Evolutionary conservation across 768 basidiomycete species (phyloP).

Genomic region (Nevesoporus exiguus): DNA sequence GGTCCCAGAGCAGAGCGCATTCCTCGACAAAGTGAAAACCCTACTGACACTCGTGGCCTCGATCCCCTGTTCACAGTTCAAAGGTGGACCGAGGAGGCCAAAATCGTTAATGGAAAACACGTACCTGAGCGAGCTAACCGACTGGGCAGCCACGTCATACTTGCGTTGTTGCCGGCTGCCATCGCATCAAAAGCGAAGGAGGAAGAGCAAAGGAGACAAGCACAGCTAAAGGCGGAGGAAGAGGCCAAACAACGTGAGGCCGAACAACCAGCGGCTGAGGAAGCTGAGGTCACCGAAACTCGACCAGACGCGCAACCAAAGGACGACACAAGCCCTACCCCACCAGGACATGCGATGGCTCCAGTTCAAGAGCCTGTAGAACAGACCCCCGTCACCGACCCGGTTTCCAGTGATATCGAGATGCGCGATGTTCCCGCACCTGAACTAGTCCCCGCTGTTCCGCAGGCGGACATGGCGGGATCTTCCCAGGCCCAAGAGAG

Average conservation of each 20-base stretch:
- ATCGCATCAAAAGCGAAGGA: constrained; percentile 51
- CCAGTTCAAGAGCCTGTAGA: constrained; percentile 14
- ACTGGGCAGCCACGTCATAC: constrained; percentile 64
- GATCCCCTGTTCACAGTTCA: constrained; percentile 79
- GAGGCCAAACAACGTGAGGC: constrained; percentile 38
- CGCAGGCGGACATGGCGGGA: constrained; percentile 22
- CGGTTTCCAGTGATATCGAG: constrained; percentile 41
- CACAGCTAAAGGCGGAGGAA: constrained; percentile 56
- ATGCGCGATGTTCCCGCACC: constrained; percentile 41
- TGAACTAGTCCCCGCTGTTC: constrained; percentile 17
- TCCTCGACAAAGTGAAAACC: constrained; percentile 45
- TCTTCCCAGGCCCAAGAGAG: constrained; percentile 51
- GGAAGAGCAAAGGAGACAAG: constrained; percentile 37
- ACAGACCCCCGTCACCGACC: constrained; percentile 32
- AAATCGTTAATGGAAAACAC: constrained; percentile 74
- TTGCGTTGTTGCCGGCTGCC: constrained; percentile 79
- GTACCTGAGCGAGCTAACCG: constrained; percentile 63
- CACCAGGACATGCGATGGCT: constrained; percentile 5
- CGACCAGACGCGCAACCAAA: constrained; percentile 9
- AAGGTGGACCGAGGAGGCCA: constrained; percentile 88
- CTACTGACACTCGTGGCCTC: constrained; percentile 46
- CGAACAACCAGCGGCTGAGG: constrained; percentile 30
- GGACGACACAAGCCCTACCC: constrained; percentile 14
- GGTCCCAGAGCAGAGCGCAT: constrained; percentile 61
- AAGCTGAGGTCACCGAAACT: constrained; percentile 35